Percentiles rank a stretch among this genome's conserved stretches.
phyloP scores from a whole-genome alignment of 371 early-diverging fungal genomes.

The Mucor lusitanicus region DNA sequence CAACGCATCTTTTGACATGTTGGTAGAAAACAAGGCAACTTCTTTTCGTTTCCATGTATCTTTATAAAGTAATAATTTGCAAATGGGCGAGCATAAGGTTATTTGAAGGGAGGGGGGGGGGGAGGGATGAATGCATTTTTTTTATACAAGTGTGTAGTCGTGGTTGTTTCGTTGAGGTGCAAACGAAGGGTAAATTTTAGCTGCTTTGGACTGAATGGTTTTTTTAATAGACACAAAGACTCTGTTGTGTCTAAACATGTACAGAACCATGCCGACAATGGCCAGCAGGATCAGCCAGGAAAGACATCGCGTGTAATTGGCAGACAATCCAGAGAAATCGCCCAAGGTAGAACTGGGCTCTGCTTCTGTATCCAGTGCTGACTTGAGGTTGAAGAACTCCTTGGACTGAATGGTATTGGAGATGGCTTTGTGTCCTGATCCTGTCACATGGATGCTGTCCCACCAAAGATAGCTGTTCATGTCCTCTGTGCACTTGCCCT shows the following conservation, averaged over 20 bases:
- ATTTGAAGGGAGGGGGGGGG: not conserved
- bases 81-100: conserved; percentile 1
- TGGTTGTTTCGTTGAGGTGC: not conserved
- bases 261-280: conserved; percentile 12
- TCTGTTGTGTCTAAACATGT: conserved; percentile 21
- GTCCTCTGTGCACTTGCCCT: conserved; percentile 34
- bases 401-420: conserved; percentile 19
- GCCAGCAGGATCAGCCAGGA: conserved; percentile 21
- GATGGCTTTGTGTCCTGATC: conserved; percentile 37
- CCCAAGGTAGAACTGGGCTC: not conserved
- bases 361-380: not conserved
- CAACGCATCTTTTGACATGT: not conserved
- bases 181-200: conserved; percentile 12
- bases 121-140: not conserved
- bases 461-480: conserved; percentile 48
- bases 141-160: conserved; percentile 26
- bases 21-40: not conserved
- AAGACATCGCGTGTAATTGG: conserved; percentile 7
- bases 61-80: not conserved
- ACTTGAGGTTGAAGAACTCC: conserved; percentile 14
- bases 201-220: conserved; percentile 16
- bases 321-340: not conserved
- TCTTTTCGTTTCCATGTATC: not conserved
- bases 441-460: conserved; percentile 45
- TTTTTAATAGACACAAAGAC: conserved; percentile 14